Evolutionary conservation across 129 eudicot genomes (phyloP), one percentile per base, ranked within the genome.

Genomic region (Silybum marianum): DNA sequence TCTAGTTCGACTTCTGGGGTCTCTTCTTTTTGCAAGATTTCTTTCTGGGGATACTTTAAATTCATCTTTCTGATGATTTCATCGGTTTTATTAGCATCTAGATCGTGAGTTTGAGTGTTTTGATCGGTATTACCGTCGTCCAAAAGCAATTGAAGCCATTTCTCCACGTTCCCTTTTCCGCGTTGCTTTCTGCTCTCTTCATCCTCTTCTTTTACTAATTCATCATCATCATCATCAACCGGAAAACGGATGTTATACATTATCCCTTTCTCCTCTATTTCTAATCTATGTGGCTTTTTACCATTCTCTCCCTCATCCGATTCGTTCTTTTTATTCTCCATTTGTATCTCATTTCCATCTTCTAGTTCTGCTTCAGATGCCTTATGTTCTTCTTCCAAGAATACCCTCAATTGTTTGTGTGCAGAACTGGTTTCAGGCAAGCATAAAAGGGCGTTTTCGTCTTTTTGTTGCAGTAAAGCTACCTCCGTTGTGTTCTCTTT

Each of bases 161-260:
- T 95, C 73, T 95, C 99, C 8, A 95, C 83, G 70, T 95, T 95
- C 3, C 97, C 99, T 80, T 93, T 95, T 60, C 99, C 99, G 7
- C 95, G 92, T 77, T 84, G 89, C 89, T 86, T 85, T 87, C 98
- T 87, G 74, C 91, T 88, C 84, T 95, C 99, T 88, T 93, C 99
- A 24, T 95, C 99, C 72, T 95, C 94, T 48, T 89, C 88, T 14
- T 44, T 79, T 28, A 54, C 74, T 30, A 71, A 42, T 4, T 83
- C 82, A 22, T n/a, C 80, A 1, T 85, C 80, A 1, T 85, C 44
- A 38, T 89, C 94, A 72, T 80, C 76, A 65, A 58, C 54, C 1
- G 94, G 94, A 86, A 92, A 82, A 46, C 75, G 81, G 25, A 82
- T 73, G 78, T 86, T 81, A 62, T 71, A 84, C 22, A 67, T 46